phyloP scores from a whole-genome alignment of 106 monocot genomes.

The Alisma plantagoaquatica region DNA sequence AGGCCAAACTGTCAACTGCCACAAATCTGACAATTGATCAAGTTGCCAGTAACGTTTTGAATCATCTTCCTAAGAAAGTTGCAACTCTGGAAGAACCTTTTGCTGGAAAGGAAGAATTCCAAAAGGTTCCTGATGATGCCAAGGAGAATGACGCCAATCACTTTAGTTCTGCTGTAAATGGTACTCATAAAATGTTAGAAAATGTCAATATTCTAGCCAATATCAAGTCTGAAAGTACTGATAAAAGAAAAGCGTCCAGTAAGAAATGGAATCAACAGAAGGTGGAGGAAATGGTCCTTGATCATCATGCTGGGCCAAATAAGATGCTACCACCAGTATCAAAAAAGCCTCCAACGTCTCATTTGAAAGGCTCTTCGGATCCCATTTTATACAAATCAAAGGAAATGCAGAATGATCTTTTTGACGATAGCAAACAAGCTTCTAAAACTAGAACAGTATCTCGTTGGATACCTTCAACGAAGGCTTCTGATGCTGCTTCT shows the following conservation, averaged over 20 bases:
- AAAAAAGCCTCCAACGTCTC: conserved; percentile 30
- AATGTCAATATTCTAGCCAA: too few relatives aligned
- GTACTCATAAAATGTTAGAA: too few relatives aligned
- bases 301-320: conserved; percentile 21
- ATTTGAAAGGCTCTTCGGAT: conserved; percentile 14
- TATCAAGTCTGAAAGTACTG: conserved; percentile 9
- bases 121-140: too few relatives aligned
- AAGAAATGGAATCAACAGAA: conserved; percentile 17
- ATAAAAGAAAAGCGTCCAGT: conserved; percentile 7
- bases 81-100: too few relatives aligned
- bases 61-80: too few relatives aligned
- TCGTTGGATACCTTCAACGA: conserved; percentile 71
- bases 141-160: too few relatives aligned
- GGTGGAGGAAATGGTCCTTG: conserved; percentile 18
- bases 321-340: conserved; percentile 10
- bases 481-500: conserved; percentile 38
- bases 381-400: conserved; percentile 9
- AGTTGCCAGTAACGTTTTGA: too few relatives aligned
- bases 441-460: conserved; percentile 40
- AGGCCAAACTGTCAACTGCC: too few relatives aligned
- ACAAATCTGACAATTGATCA: too few relatives aligned
- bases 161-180: too few relatives aligned
- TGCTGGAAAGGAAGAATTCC: too few relatives aligned
- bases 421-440: conserved; percentile 9
- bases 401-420: conserved; percentile 15